Base-by-base conservation (phyloP, 2,329 filamentous ascomycete species). In the Aspergillus persii region DNA sequence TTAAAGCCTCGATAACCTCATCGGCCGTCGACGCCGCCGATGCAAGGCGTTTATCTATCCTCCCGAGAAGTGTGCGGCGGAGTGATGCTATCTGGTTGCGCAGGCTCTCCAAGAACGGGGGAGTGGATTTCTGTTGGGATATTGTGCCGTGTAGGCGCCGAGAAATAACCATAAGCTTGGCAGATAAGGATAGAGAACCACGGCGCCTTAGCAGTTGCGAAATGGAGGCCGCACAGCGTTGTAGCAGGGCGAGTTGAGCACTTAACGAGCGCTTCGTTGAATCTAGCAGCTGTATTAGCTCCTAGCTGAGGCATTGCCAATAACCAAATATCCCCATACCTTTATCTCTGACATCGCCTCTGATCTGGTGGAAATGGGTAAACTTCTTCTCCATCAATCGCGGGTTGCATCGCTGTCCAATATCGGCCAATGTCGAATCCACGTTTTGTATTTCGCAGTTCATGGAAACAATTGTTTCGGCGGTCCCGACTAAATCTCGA, bases 401-500 rank as follows among this genome's bases (percentile, higher is more conserved):
- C 41, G 91, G 84, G 54, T 93, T 92, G 76, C 94, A 97, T 58
- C 86, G 85, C 47, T 85, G 84, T 50, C 91, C 91, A 78, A 96
- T 89, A 60, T 82, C 82, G 15, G 84, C 84, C 54, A 98, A 82
- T 41, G 87, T 84, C 4, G 81, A 79, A 74, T 96, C 92, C 15
- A 92, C 89, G 11, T 81, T 79, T 61, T 88, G 84, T 78, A 95
- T 94, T 71, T 94, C 87, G 44, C 77, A 77, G 66, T 91, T 89
- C 91, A 98, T 96, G 61, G 88, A 84, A 56, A 97, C 89, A 66
- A 98, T 98, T n/a, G 88, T 88, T 77, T 97, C 93, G 56, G 94
- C 94, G 0, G 94, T 97, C 54, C 91, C 91, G 29, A 98, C 86
- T 8, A 98, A 86, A 68, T 95, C 91, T 66, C 94, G 90, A 76